Evolutionary conservation across 1,139 yeast genomes (phyloP).

Genomic region (Pichia kudriavzevii): DNA sequence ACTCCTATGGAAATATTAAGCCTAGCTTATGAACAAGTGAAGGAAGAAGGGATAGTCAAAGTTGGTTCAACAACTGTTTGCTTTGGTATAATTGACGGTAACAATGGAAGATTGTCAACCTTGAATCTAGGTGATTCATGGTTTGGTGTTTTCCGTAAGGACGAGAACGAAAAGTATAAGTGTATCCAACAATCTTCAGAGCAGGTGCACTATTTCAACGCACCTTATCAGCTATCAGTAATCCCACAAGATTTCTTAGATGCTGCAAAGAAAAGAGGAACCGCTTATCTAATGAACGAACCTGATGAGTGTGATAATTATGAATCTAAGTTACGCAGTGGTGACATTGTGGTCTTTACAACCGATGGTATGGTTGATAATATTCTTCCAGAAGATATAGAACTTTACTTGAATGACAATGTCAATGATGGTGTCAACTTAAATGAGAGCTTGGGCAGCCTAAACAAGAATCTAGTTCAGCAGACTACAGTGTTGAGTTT

Average conservation of each 20-base stretch:
- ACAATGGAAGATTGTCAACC: constrained; percentile 46
- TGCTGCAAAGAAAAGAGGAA: constrained; percentile 49
- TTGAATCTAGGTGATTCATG: constrained; percentile 94
- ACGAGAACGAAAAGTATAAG: constrained; percentile 30
- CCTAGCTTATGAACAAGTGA: constrained; percentile 47
- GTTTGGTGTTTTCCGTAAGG: constrained; percentile 62
- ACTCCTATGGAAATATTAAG: constrained; percentile 42
- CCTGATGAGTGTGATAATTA: constrained; percentile 45
- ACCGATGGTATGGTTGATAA: constrained; percentile 95
- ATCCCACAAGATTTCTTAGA: constrained; percentile 58
- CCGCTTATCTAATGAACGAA: constrained; percentile 51
- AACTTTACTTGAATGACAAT: constrained; percentile 26
- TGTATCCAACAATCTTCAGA: constrained; percentile 62
- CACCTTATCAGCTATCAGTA: constrained; percentile 85
- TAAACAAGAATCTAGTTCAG: constrained; percentile 47
- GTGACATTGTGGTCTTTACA: constrained; percentile 76
- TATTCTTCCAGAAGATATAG: constrained; percentile 67
- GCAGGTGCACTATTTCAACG: constrained; percentile 84
- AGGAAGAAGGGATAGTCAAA: constrained; percentile 51
- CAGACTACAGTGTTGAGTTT: constrained; percentile 65
- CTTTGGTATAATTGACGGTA: constrained; percentile 61
- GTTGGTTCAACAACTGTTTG: constrained; percentile 98
- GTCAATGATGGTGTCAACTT: constrained; percentile 13
- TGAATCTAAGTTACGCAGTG: constrained; percentile 39
- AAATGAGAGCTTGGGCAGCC: constrained; percentile 15